phyloP scores from a whole-genome alignment of 257 asterid species.

The Nicotiana sylvestris region DNA sequence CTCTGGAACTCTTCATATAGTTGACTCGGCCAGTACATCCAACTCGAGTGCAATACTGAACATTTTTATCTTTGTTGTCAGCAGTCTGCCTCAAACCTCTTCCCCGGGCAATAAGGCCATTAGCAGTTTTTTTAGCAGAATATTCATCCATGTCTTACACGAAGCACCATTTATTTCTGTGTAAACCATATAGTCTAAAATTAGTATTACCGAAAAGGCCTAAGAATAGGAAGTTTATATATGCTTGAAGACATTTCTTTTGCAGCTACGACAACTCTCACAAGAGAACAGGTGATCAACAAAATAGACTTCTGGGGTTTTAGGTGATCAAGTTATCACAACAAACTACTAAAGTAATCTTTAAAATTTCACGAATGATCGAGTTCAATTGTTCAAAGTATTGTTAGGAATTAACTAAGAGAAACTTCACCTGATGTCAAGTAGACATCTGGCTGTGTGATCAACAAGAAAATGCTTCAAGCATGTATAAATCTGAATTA shows the following conservation, averaged over 20 bases:
- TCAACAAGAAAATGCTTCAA: neutral
- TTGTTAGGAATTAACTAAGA: neutral
- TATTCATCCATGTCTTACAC: slow-evolving; percentile 38
- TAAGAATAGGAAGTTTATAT: neutral
- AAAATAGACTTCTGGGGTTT: too few relatives aligned
- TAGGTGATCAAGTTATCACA: neutral
- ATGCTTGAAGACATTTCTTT: neutral
- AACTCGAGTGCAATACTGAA: slow-evolving; percentile 65
- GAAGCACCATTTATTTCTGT: slow-evolving; percentile 12
- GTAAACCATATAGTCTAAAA: neutral
- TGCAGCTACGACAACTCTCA: neutral
- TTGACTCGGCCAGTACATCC: slow-evolving; percentile 81
- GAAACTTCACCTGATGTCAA: neutral
- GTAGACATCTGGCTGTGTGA: neutral
- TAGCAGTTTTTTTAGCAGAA: slow-evolving; percentile 40
- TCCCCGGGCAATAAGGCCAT: slow-evolving; percentile 30
- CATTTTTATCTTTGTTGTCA: slow-evolving; percentile 30
- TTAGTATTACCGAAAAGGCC: neutral
- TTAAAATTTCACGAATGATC: neutral
- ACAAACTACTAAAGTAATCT: neutral
- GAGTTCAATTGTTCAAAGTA: neutral
- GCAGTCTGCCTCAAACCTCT: slow-evolving; percentile 35
- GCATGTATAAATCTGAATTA: neutral
- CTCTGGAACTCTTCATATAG: slow-evolving; percentile 24
- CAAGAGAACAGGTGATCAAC: neutral